phyloP scores from a whole-genome alignment of 345 rosid genomes.

The Linum usitatissimum region DNA sequence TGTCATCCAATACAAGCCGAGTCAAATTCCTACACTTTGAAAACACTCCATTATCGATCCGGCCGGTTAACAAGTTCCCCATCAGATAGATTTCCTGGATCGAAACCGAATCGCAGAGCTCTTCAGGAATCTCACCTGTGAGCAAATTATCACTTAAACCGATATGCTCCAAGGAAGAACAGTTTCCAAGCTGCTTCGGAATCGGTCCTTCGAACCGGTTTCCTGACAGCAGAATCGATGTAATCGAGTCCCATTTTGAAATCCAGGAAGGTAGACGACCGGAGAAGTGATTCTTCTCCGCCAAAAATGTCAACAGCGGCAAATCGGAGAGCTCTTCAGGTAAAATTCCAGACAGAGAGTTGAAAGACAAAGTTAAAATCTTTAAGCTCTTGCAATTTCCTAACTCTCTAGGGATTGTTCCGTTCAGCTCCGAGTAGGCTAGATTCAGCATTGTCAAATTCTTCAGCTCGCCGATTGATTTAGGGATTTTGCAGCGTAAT shows the following conservation, averaged over 20 bases:
- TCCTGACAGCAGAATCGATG: conserved; percentile 49
- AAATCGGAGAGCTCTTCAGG: conserved; percentile 56
- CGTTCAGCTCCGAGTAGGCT: conserved; percentile 45
- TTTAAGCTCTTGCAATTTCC: conserved; percentile 54
- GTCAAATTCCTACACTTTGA: conserved; percentile 45
- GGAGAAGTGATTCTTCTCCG: conserved; percentile 63
- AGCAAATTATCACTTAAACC: conserved; percentile 48
- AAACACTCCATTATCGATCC: conserved; percentile 43
- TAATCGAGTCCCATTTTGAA: conserved; percentile 49
- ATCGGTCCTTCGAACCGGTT: conserved; percentile 49
- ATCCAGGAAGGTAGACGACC: conserved; percentile 69
- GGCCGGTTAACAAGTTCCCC: conserved; percentile 44
- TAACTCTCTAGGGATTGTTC: conserved; percentile 62
- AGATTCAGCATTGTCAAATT: conserved; percentile 45
- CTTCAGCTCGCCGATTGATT: conserved; percentile 39
- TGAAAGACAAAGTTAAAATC: conserved; percentile 58
- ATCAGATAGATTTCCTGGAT: conserved; percentile 49
- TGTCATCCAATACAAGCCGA: conserved; percentile 45
- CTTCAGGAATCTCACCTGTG: conserved; percentile 52
- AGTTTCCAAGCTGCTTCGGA: conserved; percentile 49
- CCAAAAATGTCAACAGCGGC: conserved; percentile 53
- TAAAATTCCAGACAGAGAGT: conserved; percentile 50
- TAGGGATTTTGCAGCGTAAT: conserved; percentile 53
- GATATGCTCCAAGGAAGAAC: conserved; percentile 44
- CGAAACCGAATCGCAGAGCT: conserved; percentile 54